Evolutionary conservation across 1,284 basidiomycete genomes (phyloP), one percentile per base, ranked within the genome.

Genomic region (Ustilago loliicola): DNA sequence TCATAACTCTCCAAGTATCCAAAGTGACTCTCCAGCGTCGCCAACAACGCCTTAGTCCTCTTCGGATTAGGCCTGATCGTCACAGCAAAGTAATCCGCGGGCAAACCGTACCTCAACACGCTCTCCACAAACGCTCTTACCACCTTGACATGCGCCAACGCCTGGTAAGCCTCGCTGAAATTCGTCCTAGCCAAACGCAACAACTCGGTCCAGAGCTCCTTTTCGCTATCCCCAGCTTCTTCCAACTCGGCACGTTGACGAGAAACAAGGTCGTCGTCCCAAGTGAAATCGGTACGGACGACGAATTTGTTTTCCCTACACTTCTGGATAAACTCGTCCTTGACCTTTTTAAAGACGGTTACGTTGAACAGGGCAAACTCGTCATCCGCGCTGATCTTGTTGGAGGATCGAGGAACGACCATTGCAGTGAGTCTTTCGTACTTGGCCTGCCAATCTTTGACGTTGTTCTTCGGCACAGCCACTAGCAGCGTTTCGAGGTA

Each of bases 121-220:
- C 94, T 96, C 88, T 99, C 97, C 17, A 97, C 92, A 82, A 95
- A 98, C 11, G 96, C 89, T 29, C 95, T 91, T 25, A 98, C 87
- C 62, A 98, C 90, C 88, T 99, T 98, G 74, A 99, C 89, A 85
- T 99, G 97, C 1, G 96, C 93, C 21, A 98, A 90, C 36, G 96
- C 90, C 87, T 99, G 95, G 88, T 96, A 96, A 3, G 96, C 92
- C 88, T 99, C 97, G 7, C 94, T 96, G 86, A 99, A 99, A 88
- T 97, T 98, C 69, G 94, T 97, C 72, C 97, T 90, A 32, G 95
- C 92, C 50, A 99, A 88, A 74, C 94, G 91, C n/a, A 99, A 89
- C 2, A 99, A 90, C 84, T 99, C 97, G 23, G 95, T 94, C 97
- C 97, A 99, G 61, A 98, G 92, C 86, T 99, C 96, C 88, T 95